These are phyloP conservation scores for Aspergillus phoenicis DNA, from an alignment of 2,329 filamentous ascomycete species.

Conservation along the genomic window DNA sequence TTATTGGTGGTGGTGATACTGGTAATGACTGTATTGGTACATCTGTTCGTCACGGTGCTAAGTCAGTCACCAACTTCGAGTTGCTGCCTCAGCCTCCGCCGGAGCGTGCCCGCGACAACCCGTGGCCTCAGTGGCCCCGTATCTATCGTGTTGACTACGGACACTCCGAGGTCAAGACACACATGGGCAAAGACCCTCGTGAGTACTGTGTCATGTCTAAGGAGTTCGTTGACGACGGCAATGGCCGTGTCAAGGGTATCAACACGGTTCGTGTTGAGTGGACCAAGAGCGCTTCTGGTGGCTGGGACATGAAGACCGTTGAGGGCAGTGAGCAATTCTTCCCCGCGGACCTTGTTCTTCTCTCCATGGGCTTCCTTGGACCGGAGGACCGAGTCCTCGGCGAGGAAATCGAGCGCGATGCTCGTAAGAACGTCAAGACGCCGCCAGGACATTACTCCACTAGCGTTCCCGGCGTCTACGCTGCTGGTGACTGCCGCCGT, in stretches of 20 bases:
- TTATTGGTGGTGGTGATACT: conserved; percentile 96
- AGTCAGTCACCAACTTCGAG: conserved; percentile 96
- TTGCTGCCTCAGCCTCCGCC: conserved; percentile 88
- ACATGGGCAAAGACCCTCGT: conserved; percentile 93
- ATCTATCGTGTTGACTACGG: conserved; percentile 99
- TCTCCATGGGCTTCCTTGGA: conserved; percentile 97
- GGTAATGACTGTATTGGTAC: conserved; percentile 98
- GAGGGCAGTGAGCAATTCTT: conserved; percentile 94
- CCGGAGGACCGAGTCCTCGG: conserved; percentile 87
- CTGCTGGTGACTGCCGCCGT: conserved; percentile 90
- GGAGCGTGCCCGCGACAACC: conserved; percentile 90
- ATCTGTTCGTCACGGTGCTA: conserved; percentile 90
- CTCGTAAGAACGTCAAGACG: conserved; percentile 95
- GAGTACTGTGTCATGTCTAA: conserved; percentile 99
- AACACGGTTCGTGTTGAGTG: conserved; percentile 95
- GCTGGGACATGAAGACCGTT: conserved; percentile 98
- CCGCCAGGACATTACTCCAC: conserved; percentile 83
- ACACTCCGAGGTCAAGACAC: conserved; percentile 91
- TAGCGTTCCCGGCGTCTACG: conserved; percentile 85
- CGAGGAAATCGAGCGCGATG: conserved; percentile 86
- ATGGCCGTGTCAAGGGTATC: conserved; percentile 88
- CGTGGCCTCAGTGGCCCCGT: conserved; percentile 97
- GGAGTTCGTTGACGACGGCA: conserved; percentile 89
- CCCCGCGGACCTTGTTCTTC: conserved; percentile 88
- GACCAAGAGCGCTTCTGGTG: conserved; percentile 84